A percentile compares a stretch with the other conserved stretches of the same genome.
phyloP scores from a whole-genome alignment of 1,284 basidiomycete genomes.

The Wolfiporia cocos region DNA sequence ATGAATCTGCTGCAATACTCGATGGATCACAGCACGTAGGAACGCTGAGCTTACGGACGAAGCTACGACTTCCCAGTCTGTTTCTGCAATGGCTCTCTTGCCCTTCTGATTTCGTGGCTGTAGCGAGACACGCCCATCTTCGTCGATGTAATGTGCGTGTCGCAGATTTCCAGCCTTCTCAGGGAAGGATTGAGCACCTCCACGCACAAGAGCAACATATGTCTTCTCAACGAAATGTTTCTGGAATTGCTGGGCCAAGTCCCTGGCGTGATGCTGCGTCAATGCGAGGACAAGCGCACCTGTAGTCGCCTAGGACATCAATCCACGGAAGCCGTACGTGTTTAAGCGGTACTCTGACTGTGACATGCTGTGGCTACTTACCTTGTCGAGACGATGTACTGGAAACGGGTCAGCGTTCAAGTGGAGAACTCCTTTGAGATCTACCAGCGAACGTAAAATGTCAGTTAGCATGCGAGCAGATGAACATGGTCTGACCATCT shows the following conservation, averaged over 20 bases:
- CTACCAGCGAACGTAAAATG: neutral
- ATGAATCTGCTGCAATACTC: neutral
- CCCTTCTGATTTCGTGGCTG: neutral
- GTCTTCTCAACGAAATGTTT: constrained; percentile 44
- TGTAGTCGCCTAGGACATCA: neutral
- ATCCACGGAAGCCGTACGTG: too few relatives aligned
- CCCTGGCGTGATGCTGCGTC: constrained; percentile 34
- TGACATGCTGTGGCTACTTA: too few relatives aligned
- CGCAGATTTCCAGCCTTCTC: constrained; percentile 36
- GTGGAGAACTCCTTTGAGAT: neutral
- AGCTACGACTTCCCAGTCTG: constrained; percentile 55
- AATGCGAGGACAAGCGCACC: constrained; percentile 54
- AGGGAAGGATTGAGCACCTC: constrained; percentile 39
- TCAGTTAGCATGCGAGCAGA: neutral
- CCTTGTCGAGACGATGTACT: constrained; percentile 71
- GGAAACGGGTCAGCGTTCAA: constrained; percentile 30
- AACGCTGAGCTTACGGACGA: constrained; percentile 38
- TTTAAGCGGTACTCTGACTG: too few relatives aligned
- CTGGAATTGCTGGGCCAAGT: constrained; percentile 52
- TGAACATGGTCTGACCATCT: neutral
- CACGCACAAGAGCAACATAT: constrained; percentile 62
- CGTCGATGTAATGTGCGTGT: constrained; percentile 32
- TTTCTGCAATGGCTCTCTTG: constrained; percentile 35
- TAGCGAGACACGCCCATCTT: constrained; percentile 35
- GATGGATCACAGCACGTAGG: neutral